Base-by-base conservation (phyloP, 192 early-diverging fungal genomes). In the Entophlyctis luteolus region DNA sequence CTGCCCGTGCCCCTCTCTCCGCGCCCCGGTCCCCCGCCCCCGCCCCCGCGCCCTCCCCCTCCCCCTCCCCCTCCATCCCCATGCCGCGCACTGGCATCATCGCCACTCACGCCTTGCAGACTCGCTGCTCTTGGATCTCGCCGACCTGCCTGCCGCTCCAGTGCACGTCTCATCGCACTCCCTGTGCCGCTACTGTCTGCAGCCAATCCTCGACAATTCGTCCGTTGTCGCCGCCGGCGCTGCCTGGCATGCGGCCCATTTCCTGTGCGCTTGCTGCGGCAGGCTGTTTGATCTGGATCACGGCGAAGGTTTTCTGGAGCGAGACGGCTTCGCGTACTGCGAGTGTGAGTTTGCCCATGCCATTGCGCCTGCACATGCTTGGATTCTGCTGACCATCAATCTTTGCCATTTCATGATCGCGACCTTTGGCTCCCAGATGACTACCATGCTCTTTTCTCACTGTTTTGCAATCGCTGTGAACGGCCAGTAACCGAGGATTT, bases 361-460 rank as follows among this genome's bases (percentile, higher is more conserved):
- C n/a, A n/a, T n/a, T n/a, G n/a, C n/a, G n/a, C n/a, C n/a, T n/a
- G n/a, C n/a, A n/a, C n/a, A n/a, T n/a, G n/a, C n/a, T n/a, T n/a
- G n/a, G n/a, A n/a, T n/a, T n/a, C n/a, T n/a, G n/a, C n/a, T n/a
- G n/a, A n/a, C n/a, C n/a, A n/a, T n/a, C n/a, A n/a, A n/a, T n/a
- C n/a, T n/a, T n/a, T n/a, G n/a, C n/a, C n/a, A n/a, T n/a, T n/a
- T n/a, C n/a, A n/a, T n/a, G n/a, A n/a, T n/a, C n/a, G n/a, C n/a
- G n/a, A n/a, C 31, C 22, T 12, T 22, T 33, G 12, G 4, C 8
- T n/a, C n/a, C n/a, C 56, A 58, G 56, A 66, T 33, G 71, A 75
- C 59, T 73, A 73, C 36, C 37, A 48, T 18, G 25, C 48, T 23
- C 53, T 73, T 20, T 73, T 74, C 32, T 58, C 71, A 27, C 33